A percentile compares a stretch with the other conserved stretches of the same genome.
Evolutionary conservation across 2,329 filamentous ascomycete species (phyloP).

Genomic region (Colletotrichum noveboracense): DNA sequence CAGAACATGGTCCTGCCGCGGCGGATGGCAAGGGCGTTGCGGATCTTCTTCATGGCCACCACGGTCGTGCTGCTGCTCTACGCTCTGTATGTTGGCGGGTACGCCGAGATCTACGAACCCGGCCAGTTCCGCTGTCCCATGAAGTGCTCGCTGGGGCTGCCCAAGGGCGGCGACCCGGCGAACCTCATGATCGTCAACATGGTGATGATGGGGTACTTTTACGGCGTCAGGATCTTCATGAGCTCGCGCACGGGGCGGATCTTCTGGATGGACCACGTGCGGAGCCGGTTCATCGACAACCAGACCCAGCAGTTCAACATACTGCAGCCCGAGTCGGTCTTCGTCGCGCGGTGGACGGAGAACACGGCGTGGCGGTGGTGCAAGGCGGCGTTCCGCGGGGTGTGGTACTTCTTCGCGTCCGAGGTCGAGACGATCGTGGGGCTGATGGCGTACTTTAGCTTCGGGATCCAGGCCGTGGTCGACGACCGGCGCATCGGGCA

Average conservation of each 20-base stretch:
- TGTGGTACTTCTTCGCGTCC: conserved; percentile 12
- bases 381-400: neutral
- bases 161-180: neutral
- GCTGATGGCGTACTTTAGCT: neutral
- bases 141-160: neutral
- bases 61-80: neutral
- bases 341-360: neutral
- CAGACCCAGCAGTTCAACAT: neutral
- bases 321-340: neutral
- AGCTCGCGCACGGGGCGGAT: conserved; percentile 4
- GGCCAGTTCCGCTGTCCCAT: neutral
- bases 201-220: neutral
- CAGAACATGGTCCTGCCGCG: neutral
- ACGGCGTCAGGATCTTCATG: neutral
- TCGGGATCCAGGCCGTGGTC: neutral
- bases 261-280: neutral
- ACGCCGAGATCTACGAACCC: neutral
- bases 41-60: neutral
- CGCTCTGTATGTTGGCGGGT: neutral
- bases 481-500: conserved; percentile 12
- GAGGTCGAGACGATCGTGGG: neutral
- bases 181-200: neutral
- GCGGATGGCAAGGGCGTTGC: neutral
- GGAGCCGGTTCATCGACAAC: neutral
- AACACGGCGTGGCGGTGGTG: neutral